Evolutionary conservation across 495 filamentous ascomycete genomes (phyloP).

Genomic region (Aspergillus asperescens): DNA sequence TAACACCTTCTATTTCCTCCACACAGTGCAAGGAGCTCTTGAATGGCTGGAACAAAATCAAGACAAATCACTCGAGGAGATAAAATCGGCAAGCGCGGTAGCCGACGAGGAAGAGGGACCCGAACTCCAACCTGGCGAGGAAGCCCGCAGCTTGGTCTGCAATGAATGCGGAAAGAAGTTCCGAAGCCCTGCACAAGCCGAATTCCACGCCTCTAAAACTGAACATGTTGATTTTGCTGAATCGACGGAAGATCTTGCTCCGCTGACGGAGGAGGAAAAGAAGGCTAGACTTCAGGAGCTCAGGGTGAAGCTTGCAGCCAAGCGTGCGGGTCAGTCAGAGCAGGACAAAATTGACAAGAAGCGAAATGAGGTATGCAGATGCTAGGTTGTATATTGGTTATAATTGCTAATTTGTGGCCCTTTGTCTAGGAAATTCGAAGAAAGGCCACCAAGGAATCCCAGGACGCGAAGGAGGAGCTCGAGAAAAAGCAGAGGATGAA

Average conservation of each 20-base stretch:
- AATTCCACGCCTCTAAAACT: constrained; percentile 86
- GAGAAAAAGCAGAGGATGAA: constrained; percentile 84
- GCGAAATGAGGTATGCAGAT: constrained; percentile 70
- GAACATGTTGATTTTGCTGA: constrained; percentile 90
- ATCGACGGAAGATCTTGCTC: constrained; percentile 83
- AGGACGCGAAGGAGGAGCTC: constrained; percentile 78
- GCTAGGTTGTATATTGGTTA: background rate
- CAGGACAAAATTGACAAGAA: constrained; percentile 80
- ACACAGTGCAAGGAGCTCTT: constrained; percentile 75
- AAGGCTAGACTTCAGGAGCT: constrained; percentile 71
- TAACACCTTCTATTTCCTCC: background rate
- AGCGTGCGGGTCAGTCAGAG: constrained; percentile 61
- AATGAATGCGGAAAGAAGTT: constrained; percentile 93
- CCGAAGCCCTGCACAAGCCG: constrained; percentile 68
- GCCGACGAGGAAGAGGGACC: constrained; percentile 37
- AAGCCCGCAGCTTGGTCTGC: constrained; percentile 66
- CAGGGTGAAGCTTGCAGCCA: constrained; percentile 63
- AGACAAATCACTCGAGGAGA: constrained; percentile 74
- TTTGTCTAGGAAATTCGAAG: constrained; percentile 67
- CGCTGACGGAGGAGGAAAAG: constrained; percentile 90
- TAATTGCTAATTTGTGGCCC: background rate
- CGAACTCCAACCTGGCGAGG: constrained; percentile 56
- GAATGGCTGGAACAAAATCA: constrained; percentile 92
- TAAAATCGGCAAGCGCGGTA: constrained; percentile 42
- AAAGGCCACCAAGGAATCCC: constrained; percentile 74